Conservation (phyloP, 2,329 filamentous ascomycete genomes). For the Botryotinia calthae region DNA sequence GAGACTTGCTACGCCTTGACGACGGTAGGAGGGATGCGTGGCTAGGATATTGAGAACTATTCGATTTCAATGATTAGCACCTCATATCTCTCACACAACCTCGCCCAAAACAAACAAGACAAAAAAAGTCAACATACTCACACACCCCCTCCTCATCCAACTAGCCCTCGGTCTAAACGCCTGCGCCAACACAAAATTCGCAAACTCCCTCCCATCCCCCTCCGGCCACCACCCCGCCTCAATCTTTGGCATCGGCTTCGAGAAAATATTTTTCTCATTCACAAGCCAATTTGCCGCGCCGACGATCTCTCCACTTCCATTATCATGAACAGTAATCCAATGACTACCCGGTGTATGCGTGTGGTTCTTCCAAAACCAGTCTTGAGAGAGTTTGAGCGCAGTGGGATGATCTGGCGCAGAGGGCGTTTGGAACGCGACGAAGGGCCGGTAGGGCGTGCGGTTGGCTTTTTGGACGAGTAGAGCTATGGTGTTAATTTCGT, state of each 20-base stretch:
- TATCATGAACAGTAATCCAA: neutral
- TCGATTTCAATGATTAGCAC: neutral
- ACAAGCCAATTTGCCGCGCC: conserved; percentile 2
- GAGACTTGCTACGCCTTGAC: neutral
- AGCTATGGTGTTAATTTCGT: neutral
- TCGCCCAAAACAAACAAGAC: neutral
- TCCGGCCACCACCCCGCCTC: conserved; percentile 5
- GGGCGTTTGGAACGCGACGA: neutral
- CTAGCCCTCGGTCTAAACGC: neutral
- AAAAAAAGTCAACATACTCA: neutral
- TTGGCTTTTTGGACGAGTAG: conserved; percentile 10
- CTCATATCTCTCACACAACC: neutral
- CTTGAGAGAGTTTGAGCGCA: neutral
- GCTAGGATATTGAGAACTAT: conserved; percentile 4
- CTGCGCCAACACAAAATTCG: neutral
- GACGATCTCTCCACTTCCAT: neutral
- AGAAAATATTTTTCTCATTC: conserved; percentile 4
- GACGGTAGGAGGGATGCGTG: conserved; percentile 5
- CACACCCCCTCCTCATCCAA: neutral
- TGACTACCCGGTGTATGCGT: neutral
- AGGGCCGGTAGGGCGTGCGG: neutral
- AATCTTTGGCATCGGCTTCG: neutral
- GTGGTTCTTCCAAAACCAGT: neutral
- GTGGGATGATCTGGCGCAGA: neutral
- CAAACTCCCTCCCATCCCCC: conserved; percentile 2